phyloP scores from a whole-genome alignment of 2,329 filamentous ascomycete species.

The Fusarium sp. region DNA sequence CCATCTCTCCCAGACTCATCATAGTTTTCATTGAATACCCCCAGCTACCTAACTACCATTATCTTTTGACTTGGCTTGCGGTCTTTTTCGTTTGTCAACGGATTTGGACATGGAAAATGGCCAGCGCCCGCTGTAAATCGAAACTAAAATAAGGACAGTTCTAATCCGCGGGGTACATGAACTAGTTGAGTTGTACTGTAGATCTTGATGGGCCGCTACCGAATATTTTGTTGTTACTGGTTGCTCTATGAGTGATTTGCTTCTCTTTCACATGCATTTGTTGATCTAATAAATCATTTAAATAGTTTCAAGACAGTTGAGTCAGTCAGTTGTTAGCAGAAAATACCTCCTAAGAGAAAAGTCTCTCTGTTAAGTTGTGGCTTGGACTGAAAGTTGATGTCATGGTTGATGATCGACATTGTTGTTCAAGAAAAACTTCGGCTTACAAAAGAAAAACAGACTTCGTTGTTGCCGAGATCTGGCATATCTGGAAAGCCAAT shows the following conservation, averaged over 20 bases:
- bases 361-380: background rate
- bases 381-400: slow-evolving; percentile 3
- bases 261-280: background rate
- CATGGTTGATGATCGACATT: slow-evolving; percentile 17
- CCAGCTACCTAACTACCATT: background rate
- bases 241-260: slow-evolving; percentile 7
- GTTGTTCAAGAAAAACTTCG: slow-evolving; percentile 20
- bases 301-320: background rate
- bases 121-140: slow-evolving; percentile 39
- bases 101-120: slow-evolving; percentile 44
- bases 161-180: slow-evolving; percentile 45
- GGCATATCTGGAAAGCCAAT: background rate
- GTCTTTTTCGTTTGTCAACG: slow-evolving; percentile 44
- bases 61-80: background rate
- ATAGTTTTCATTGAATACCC: background rate
- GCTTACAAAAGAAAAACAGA: slow-evolving; percentile 1
- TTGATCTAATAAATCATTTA: background rate
- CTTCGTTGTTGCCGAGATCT: background rate
- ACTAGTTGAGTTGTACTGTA: slow-evolving; percentile 19
- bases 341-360: background rate
- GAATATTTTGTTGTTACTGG: background rate
- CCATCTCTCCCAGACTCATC: background rate
- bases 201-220: slow-evolving; percentile 27
- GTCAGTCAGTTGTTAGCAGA: background rate
- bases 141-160: slow-evolving; percentile 17